phyloP scores from a whole-genome alignment of 208 protist species.

The Kentomonas sorsogonicus region DNA sequence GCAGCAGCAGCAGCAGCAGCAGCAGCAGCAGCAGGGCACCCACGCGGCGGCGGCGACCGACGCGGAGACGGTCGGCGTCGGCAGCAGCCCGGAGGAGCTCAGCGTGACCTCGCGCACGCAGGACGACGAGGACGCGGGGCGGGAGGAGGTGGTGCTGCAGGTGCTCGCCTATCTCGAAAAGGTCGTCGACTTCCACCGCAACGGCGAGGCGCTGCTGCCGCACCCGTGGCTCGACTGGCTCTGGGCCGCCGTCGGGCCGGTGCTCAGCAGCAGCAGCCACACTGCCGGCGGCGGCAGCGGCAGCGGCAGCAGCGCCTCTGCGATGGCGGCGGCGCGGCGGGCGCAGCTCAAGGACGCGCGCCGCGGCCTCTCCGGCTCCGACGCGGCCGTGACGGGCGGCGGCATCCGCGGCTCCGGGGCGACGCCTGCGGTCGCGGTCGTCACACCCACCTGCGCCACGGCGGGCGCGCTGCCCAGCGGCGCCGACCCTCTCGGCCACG shows the following conservation, averaged over 20 bases:
- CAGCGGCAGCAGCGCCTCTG: not conserved
- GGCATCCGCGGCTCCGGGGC: too few relatives aligned
- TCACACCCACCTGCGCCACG: too few relatives aligned
- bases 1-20: conserved; percentile 1
- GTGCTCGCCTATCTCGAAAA: conserved; percentile 77
- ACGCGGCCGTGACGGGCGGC: too few relatives aligned
- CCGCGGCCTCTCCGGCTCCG: too few relatives aligned
- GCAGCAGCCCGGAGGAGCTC: too few relatives aligned
- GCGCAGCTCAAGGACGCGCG: too few relatives aligned
- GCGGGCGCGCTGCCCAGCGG: too few relatives aligned
- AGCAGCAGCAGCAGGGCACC: not conserved
- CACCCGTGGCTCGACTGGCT: conserved; percentile 79
- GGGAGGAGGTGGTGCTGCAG: conserved; percentile 38
- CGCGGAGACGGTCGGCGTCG: not conserved
- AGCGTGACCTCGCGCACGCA: not conserved
- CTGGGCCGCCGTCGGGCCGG: conserved; percentile 48
- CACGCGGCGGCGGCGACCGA: not conserved
- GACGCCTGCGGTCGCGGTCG: too few relatives aligned
- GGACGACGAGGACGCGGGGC: conserved; percentile 23
- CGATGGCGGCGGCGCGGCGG: not conserved
- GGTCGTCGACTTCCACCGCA: conserved; percentile 60
- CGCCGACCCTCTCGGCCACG: too few relatives aligned
- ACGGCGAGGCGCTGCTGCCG: conserved; percentile 52
- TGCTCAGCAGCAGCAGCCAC: conserved; percentile 25
- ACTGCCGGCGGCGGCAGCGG: not conserved